Percentiles rank a stretch among this genome's conserved stretches.
These are phyloP conservation scores for Cyclotella atomus DNA, from an alignment of 108 stramenopile genomes.

Conservation along the genomic window DNA sequence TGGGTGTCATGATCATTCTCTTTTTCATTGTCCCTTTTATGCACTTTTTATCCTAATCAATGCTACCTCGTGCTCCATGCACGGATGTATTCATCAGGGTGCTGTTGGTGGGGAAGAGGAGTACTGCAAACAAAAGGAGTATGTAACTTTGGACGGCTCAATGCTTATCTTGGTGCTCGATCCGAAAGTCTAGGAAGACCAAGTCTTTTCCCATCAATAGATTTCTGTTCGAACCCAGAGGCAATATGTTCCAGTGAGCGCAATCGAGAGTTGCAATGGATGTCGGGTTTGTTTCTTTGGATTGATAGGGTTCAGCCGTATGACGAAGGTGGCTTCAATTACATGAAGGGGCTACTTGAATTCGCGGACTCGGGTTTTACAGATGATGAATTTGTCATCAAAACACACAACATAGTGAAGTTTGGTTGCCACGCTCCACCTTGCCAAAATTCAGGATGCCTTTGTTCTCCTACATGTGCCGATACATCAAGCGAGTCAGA, in stretches of 20 bases:
- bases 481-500: constrained; percentile 12
- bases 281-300: constrained; percentile 41
- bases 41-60: no score
- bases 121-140: constrained; percentile 42
- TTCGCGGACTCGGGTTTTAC: constrained; percentile 30
- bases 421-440: constrained; percentile 42
- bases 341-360: constrained; percentile 21
- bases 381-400: constrained; percentile 28
- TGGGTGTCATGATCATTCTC: no score
- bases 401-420: constrained; percentile 26
- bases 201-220: constrained; percentile 21
- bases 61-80: no score
- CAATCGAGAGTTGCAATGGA: constrained; percentile 27
- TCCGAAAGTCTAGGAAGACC: constrained; percentile 21
- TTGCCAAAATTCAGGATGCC: constrained; percentile 34
- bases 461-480: constrained; percentile 21
- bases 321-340: constrained; percentile 33
- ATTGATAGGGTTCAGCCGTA: constrained; percentile 33
- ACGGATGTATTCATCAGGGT: no score
- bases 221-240: constrained; percentile 37
- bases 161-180: constrained; percentile 38
- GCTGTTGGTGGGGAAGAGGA: constrained; percentile 56
- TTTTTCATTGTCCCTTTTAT: no score
- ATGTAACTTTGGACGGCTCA: constrained; percentile 39
- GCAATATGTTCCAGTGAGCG: constrained; percentile 27